Evolutionary conservation across 1,284 basidiomycete species (phyloP).

Genomic region (Fomitopsis palustris): DNA sequence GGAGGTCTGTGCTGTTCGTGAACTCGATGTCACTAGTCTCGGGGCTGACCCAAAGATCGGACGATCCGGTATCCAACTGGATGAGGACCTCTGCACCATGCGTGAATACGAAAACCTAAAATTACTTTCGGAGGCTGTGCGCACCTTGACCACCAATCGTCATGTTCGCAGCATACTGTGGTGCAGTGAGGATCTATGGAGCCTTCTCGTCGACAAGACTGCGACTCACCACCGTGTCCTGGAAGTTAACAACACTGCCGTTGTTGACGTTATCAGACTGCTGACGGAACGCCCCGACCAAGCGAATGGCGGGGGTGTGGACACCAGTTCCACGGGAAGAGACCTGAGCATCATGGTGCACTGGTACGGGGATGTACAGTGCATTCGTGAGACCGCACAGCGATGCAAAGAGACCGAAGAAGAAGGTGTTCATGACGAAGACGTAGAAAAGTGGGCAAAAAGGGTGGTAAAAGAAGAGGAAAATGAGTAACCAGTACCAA

Average conservation of each 20-base stretch:
- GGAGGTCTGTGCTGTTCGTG: conserved; percentile 19
- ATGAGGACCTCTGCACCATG: conserved; percentile 16
- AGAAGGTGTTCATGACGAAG: conserved; percentile 22
- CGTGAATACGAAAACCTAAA: background rate
- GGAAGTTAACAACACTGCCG: conserved; percentile 19
- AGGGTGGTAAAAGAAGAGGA: conserved; percentile 6
- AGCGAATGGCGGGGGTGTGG: conserved; percentile 5
- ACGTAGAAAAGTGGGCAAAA: conserved; percentile 9
- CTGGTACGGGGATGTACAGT: conserved; percentile 15
- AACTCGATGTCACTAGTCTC: conserved; percentile 9
- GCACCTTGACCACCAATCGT: conserved; percentile 19
- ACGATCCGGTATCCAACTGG: conserved; percentile 24
- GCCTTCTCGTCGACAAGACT: background rate
- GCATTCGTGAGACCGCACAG: conserved; percentile 25
- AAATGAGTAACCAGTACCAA: conserved; percentile 8
- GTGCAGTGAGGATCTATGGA: background rate
- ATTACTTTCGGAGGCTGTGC: background rate
- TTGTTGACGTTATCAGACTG: conserved; percentile 1
- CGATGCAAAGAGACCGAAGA: conserved; percentile 19
- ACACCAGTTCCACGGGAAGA: conserved; percentile 7
- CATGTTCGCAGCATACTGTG: conserved; percentile 24
- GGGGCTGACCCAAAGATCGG: conserved; percentile 21
- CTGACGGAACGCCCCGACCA: conserved; percentile 4
- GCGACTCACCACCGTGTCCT: conserved; percentile 21
- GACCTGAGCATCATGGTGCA: conserved; percentile 3